Base-by-base conservation (phyloP, 2,329 filamentous ascomycete species). In the Harringtonia lauricola region DNA sequence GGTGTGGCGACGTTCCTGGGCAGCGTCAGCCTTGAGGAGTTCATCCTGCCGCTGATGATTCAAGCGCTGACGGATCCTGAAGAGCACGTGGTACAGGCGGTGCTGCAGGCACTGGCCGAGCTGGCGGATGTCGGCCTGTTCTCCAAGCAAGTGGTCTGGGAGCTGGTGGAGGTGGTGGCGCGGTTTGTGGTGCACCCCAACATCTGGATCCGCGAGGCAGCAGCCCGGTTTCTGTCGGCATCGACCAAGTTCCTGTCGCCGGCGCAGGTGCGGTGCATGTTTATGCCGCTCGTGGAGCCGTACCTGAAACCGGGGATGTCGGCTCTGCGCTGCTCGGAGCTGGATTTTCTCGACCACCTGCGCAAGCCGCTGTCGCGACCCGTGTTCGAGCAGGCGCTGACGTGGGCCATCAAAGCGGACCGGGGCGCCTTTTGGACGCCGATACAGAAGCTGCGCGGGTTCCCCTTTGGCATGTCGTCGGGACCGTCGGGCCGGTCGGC, bases 141-240 rank as follows among this genome's bases (percentile, higher is more conserved):
- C 38, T 90, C 94, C 41, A 77, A 87, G 54, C 73, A 81, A 7
- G 90, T 86, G 47, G 82, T 81, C 2, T 95, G 88, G 82, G 88
- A 95, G 57, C 68, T 98, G 33, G 78, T 94, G 19, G 83, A 94
- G 48, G 79, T 90, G 33, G 77, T 90, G 14, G 81, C 76, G 8
- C 79, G 88, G 4, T 95, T 96, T 55, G 81, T 89, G 13, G 81
- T 95, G 69, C 92, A 98, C 58, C 92, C 92, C 0, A 96, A 95
- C 53, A 68, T 86, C 9, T 98, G 92, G 90, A 89, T 98, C 42
- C 79, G 90, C 31, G 90, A 96, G 63, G 86, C 90, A 10, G 82
- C 90, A 3, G 76, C 84, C 8, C 81, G 90, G 50, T 94, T 95
- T 52, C 68, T 96, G 31, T 79, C 86, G 3, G 79, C 83, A 44